These are phyloP conservation scores for Fusarium solani-melongenae DNA, from an alignment of 2,329 filamentous ascomycete species.

Conservation along the genomic window DNA sequence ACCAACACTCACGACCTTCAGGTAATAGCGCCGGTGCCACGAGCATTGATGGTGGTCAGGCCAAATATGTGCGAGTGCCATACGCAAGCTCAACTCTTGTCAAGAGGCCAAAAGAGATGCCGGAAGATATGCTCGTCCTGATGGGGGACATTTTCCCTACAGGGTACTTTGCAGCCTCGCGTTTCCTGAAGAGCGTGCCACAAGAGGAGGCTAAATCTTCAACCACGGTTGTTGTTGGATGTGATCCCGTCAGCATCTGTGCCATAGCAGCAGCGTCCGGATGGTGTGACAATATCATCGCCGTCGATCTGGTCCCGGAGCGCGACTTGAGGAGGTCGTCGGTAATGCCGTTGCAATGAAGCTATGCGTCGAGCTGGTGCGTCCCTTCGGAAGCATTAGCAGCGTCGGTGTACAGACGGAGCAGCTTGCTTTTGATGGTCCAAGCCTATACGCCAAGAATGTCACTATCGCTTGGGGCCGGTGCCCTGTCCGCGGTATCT, in stretches of 20 bases:
- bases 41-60: not conserved
- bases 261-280: not conserved
- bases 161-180: not conserved
- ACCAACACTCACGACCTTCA: not conserved
- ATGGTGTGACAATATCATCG: not conserved
- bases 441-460: constrained; percentile 9
- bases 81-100: not conserved
- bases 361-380: constrained; percentile 6
- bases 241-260: not conserved
- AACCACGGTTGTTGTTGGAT: not conserved
- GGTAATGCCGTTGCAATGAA: constrained; percentile 7
- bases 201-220: not conserved
- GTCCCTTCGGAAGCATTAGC: constrained; percentile 8
- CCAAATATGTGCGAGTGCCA: not conserved
- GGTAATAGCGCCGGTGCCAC: not conserved
- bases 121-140: not conserved
- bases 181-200: not conserved
- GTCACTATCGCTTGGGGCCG: constrained; percentile 13
- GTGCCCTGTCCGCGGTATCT: constrained; percentile 13
- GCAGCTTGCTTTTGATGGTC: not conserved
- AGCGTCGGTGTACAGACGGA: constrained; percentile 12
- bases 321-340: not conserved
- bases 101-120: not conserved
- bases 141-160: not conserved
- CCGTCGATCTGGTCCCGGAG: not conserved